These are phyloP conservation scores for Pseudotsuga menziesii DNA, from an alignment of 75 land plant genomes.

Conservation along the genomic window DNA sequence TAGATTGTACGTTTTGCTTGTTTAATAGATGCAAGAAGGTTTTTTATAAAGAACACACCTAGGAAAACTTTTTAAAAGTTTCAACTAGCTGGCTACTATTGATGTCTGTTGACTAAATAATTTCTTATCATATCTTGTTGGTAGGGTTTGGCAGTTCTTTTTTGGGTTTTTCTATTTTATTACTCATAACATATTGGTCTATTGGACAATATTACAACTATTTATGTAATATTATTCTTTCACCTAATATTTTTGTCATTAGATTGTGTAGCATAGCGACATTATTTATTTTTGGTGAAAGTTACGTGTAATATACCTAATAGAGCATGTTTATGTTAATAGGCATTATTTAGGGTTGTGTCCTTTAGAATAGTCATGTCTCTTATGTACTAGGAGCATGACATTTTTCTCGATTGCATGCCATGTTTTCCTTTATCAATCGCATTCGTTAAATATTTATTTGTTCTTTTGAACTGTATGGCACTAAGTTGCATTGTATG, in stretches of 20 bases:
- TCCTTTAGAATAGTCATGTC: too few species aligned
- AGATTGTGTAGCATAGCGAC: too few species aligned
- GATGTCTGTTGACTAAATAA: neutral
- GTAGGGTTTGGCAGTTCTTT: neutral
- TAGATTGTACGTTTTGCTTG: neutral
- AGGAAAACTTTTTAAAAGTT: neutral
- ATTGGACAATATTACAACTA: neutral
- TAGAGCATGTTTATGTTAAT: too few species aligned
- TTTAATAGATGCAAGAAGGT: neutral
- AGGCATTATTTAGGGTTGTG: too few species aligned
- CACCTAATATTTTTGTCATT: neutral
- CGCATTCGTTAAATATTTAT: too few species aligned
- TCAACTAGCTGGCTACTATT: neutral
- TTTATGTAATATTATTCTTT: neutral
- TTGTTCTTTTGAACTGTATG: too few species aligned
- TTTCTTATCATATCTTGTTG: neutral
- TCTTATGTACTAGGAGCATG: too few species aligned
- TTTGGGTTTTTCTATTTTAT: neutral
- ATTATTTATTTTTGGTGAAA: too few species aligned
- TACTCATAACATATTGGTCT: neutral
- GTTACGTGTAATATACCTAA: too few species aligned
- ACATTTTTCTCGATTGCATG: too few species aligned
- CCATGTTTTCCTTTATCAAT: too few species aligned
- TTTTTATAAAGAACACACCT: neutral
- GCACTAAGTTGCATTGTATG: too few species aligned